Evolutionary conservation across 768 basidiomycete genomes (phyloP).

Genomic region (Amyloporia xantha): DNA sequence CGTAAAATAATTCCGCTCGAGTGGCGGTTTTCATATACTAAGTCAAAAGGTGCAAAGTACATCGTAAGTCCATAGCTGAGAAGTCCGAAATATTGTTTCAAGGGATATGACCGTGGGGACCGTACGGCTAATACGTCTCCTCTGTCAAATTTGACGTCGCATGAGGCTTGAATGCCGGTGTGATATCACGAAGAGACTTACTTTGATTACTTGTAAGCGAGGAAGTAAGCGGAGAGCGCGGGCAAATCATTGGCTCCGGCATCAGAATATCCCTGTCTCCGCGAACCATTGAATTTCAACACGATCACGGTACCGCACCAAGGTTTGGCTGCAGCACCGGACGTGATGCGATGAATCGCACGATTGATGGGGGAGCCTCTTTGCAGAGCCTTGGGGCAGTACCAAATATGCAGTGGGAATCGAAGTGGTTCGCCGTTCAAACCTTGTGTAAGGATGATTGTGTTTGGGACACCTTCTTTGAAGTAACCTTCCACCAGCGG

Average conservation of each 20-base stretch:
- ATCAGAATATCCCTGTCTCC: conserved; percentile 80
- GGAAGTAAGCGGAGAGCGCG: conserved; percentile 81
- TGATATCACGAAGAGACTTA: no score
- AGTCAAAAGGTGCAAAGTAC: no score
- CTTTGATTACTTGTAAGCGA: conserved; percentile 57
- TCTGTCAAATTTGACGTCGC: no score
- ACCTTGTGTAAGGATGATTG: conserved; percentile 74
- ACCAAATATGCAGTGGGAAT: conserved; percentile 81
- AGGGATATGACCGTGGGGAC: no score
- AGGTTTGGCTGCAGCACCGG: conserved; percentile 67
- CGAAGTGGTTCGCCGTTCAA: conserved; percentile 76
- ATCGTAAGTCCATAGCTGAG: no score
- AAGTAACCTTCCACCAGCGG: conserved; percentile 62
- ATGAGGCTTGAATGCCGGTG: no score
- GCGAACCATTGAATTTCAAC: conserved; percentile 78
- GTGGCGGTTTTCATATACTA: no score
- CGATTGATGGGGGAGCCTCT: conserved; percentile 65
- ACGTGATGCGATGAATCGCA: conserved; percentile 77
- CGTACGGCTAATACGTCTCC: no score
- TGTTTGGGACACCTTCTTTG: conserved; percentile 48
- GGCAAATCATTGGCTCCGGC: conserved; percentile 82
- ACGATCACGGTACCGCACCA: conserved; percentile 82
- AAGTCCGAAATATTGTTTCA: no score
- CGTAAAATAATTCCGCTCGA: no score
- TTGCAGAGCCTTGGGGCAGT: conserved; percentile 58